A percentile compares a stretch with the other conserved stretches of the same genome.
These are phyloP conservation scores for Suillus bovinus DNA, from an alignment of 768 basidiomycete species.

Conservation along the genomic window DNA sequence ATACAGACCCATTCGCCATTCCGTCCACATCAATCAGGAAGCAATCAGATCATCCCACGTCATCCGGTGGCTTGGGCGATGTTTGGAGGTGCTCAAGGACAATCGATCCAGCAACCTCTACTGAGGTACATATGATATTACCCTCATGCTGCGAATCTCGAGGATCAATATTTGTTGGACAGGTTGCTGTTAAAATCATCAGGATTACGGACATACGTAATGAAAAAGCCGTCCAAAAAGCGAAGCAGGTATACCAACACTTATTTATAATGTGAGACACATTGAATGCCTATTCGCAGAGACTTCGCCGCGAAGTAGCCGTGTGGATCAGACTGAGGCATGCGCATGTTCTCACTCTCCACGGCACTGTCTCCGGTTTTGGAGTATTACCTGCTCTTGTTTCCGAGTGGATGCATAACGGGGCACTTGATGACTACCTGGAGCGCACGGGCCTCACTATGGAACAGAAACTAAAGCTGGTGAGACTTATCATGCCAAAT, in stretches of 20 bases:
- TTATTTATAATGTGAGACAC: neutral
- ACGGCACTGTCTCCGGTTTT: neutral
- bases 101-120: neutral
- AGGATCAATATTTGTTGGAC: neutral
- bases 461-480: neutral
- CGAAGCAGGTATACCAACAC: neutral
- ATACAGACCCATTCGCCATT: neutral
- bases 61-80: conserved; percentile 1
- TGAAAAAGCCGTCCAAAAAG: neutral
- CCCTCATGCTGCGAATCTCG: neutral
- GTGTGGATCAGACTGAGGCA: neutral
- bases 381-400: conserved; percentile 2
- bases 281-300: neutral
- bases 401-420: neutral
- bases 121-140: neutral
- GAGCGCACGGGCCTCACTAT: neutral
- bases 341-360: neutral
- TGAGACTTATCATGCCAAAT: neutral
- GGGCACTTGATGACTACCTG: neutral
- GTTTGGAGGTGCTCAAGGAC: neutral
- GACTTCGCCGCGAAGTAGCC: conserved; percentile 1
- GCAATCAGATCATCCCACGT: no score
- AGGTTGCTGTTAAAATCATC: conserved; percentile 2
- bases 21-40: neutral
- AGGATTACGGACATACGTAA: neutral